These are phyloP conservation scores for Phytophthora boehmeriae DNA, from an alignment of 352 stramenopile species.

Conservation along the genomic window DNA sequence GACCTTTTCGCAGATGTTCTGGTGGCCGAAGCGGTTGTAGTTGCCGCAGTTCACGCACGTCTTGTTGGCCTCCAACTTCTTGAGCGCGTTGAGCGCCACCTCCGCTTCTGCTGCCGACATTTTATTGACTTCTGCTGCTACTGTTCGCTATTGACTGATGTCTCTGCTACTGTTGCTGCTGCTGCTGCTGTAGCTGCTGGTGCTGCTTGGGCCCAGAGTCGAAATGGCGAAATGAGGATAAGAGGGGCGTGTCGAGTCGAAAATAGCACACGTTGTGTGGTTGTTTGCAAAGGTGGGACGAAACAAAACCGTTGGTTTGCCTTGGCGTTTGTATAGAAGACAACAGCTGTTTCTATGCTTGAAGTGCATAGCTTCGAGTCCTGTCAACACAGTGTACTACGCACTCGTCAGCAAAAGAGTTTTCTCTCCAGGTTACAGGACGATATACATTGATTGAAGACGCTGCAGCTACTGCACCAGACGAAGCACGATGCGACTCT, in stretches of 20 bases:
- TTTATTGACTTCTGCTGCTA: not conserved
- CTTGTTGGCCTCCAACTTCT: conserved; percentile 87
- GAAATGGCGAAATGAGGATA: conserved; percentile 23
- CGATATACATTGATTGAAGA: not conserved
- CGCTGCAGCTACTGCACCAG: conserved; percentile 26
- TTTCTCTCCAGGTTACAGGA: too few relatives aligned
- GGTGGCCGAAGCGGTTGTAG: conserved; percentile 92
- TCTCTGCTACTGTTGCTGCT: conserved; percentile 4
- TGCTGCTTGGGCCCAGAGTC: conserved; percentile 10
- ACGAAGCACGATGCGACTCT: conserved; percentile 45
- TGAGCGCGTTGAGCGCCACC: conserved; percentile 78
- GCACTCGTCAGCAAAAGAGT: too few relatives aligned
- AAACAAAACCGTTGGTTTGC: not conserved
- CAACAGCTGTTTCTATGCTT: not conserved
- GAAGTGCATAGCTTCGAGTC: not conserved
- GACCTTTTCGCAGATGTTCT: conserved; percentile 93
- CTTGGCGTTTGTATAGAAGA: not conserved
- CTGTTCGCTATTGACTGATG: too few relatives aligned
- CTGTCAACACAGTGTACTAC: not conserved
- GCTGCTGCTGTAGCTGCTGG: too few relatives aligned
- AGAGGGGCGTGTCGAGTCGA: conserved; percentile 11
- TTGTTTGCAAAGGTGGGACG: not conserved
- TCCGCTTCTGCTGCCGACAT: conserved; percentile 55
- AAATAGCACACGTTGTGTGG: not conserved
- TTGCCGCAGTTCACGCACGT: conserved; percentile 84